Conservation (phyloP, 2,329 filamentous ascomycete genomes). For the Colletotrichum godetiae region DNA sequence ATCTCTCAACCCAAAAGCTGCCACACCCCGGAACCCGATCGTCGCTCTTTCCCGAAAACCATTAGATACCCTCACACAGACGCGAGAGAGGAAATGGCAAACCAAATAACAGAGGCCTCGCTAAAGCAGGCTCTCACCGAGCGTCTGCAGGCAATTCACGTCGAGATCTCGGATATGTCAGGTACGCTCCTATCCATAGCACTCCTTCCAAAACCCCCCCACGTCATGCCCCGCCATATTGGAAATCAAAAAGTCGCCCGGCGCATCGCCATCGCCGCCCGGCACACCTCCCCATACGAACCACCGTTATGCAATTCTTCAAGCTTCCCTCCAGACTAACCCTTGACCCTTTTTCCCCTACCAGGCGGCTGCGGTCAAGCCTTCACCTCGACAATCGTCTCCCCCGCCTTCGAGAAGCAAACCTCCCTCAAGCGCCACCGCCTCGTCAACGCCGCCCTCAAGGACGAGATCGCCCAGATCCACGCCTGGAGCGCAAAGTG, state of each 20-base stretch:
- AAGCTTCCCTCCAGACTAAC: background rate
- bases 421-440: constrained; percentile 86
- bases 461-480: constrained; percentile 88
- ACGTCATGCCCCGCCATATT: constrained; percentile 28
- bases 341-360: background rate
- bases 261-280: constrained; percentile 21
- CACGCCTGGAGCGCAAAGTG: constrained; percentile 97
- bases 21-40: constrained; percentile 8
- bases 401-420: constrained; percentile 76
- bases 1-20: constrained; percentile 1
- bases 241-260: constrained; percentile 1
- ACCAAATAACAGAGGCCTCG: constrained; percentile 77
- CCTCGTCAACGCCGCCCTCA: constrained; percentile 84
- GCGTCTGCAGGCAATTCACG: constrained; percentile 79
- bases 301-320: background rate
- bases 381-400: constrained; percentile 70
- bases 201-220: background rate
- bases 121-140: constrained; percentile 76
- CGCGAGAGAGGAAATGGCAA: constrained; percentile 54
- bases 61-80: background rate
- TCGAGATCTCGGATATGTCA: constrained; percentile 92
- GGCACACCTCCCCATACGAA: background rate
- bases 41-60: background rate
- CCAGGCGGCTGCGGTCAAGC: constrained; percentile 71
- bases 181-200: constrained; percentile 65